These are phyloP conservation scores for Polygonum aviculare DNA, from an alignment of 148 eudicot species.

Conservation along the genomic window DNA sequence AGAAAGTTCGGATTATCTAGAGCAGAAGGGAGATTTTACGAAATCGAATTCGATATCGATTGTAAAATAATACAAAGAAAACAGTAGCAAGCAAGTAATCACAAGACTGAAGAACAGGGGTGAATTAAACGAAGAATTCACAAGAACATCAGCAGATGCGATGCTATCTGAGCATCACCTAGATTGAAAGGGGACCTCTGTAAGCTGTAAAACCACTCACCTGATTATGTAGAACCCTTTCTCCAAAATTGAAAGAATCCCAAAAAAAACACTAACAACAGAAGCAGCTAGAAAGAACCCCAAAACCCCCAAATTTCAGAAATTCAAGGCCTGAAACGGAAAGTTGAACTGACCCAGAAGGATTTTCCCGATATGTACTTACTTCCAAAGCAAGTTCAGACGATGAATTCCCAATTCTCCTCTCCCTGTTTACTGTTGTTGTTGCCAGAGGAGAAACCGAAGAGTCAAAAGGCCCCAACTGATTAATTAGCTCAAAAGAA, in stretches of 20 bases:
- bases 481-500: not conserved
- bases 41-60: not conserved
- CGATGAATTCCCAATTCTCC: not conserved
- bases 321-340: not conserved
- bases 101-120: not conserved
- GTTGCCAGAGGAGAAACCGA: slow-evolving; percentile 1
- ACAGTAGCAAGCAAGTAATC: not conserved
- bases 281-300: not conserved
- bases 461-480: slow-evolving; percentile 5
- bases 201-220: not conserved
- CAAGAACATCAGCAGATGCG: not conserved
- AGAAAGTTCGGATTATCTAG: not conserved
- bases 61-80: not conserved
- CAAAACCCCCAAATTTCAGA: not conserved
- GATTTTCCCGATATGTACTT: not conserved
- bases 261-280: not conserved
- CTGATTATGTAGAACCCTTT: not conserved
- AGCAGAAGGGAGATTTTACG: not conserved
- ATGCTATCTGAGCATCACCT: not conserved
- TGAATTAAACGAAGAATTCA: not conserved
- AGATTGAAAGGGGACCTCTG: not conserved
- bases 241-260: not conserved
- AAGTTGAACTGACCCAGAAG: not conserved
- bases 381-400: not conserved
- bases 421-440: not conserved